Evolutionary conservation across 441 rosid genomes (phyloP).

Genomic region (Jatropha multifida): DNA sequence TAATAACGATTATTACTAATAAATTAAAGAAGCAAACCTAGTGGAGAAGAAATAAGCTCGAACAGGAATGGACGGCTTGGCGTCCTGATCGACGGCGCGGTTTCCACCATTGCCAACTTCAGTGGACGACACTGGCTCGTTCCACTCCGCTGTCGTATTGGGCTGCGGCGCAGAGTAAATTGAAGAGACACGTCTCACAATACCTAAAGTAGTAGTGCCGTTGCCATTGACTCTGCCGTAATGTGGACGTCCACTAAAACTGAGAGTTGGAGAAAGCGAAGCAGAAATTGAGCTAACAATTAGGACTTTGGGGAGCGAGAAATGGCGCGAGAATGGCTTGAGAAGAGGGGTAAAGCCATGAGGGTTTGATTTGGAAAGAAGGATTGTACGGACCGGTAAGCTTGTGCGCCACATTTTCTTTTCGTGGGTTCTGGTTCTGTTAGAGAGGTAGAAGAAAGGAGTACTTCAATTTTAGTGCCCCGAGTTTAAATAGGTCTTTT

Average conservation of each 20-base stretch:
- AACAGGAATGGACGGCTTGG: constrained; percentile 68
- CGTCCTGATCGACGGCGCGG: constrained; percentile 35
- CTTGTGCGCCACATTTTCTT: constrained; percentile 44
- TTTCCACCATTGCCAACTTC: constrained; percentile 39
- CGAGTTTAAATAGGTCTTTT: too few species aligned
- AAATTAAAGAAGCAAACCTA: constrained; percentile 40
- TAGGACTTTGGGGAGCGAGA: constrained; percentile 17
- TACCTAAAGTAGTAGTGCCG: constrained; percentile 15
- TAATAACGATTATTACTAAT: too few species aligned
- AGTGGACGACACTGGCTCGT: constrained; percentile 47
- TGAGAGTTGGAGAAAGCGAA: constrained; percentile 20
- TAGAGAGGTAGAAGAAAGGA: too few species aligned
- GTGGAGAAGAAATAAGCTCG: constrained; percentile 88
- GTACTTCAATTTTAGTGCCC: too few species aligned
- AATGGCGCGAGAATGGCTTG: constrained; percentile 9
- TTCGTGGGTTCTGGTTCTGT: neutral
- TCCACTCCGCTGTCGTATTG: constrained; percentile 39
- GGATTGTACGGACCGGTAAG: constrained; percentile 41
- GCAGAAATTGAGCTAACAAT: constrained; percentile 14
- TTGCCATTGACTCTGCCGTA: neutral
- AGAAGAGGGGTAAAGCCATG: neutral
- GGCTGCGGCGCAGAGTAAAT: constrained; percentile 38
- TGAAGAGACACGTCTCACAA: constrained; percentile 48
- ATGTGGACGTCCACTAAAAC: neutral
- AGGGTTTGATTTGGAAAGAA: constrained; percentile 25